Evolutionary conservation across 352 stramenopile species (phyloP), one percentile per base, ranked within the genome.

Genomic region (Phytopythium helicoides): DNA sequence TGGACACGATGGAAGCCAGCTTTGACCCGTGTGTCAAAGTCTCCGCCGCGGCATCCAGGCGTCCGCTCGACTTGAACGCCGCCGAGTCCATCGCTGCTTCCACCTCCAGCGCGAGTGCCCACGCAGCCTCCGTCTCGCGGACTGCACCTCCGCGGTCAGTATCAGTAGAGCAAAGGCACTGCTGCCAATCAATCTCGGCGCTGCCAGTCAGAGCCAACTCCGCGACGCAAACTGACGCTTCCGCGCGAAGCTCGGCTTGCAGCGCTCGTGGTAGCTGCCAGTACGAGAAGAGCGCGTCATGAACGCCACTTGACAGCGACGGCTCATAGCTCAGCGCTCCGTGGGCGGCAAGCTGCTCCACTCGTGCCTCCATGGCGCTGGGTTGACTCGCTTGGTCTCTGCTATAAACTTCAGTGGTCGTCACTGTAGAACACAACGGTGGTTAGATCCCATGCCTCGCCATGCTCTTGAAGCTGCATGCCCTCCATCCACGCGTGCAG

Each of bases 201-300:
- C 68, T 31, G 26, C 55, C 58, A 9, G 26, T 26, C 4, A 16
- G 7, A 14, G 52, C 62, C 44, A 19, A 54, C 28, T 25, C 53
- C 28, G 12, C 60, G 26, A 22, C 37, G 1, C 75, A 44, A 23
- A 47, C 55, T 23, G 61, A 61, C 18, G 78, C 26, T 28, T 9
- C 35, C 18, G 25, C 26, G 14, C 52, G 37, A 26, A 84, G 26
- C 12, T 23, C 59, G 18, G 8, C 49, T 15, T 46, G 58, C 31
- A 40, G 28, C 14, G 25, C 23, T 3, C 6, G 12, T 9, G 73
- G 50, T 5, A 86, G 56, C 38, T 66, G 68, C 73, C 75, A 89
- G 58, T 62, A 87, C 1, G 71, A 72, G 53, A 76, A 74, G 23
- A 89, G 52, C 23, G 60, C 55, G 28, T 86, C 62, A 6, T 75